Evolutionary conservation across 306 rosid genomes (phyloP), one percentile per base, ranked within the genome.

Genomic region (Corylus heterophylla): DNA sequence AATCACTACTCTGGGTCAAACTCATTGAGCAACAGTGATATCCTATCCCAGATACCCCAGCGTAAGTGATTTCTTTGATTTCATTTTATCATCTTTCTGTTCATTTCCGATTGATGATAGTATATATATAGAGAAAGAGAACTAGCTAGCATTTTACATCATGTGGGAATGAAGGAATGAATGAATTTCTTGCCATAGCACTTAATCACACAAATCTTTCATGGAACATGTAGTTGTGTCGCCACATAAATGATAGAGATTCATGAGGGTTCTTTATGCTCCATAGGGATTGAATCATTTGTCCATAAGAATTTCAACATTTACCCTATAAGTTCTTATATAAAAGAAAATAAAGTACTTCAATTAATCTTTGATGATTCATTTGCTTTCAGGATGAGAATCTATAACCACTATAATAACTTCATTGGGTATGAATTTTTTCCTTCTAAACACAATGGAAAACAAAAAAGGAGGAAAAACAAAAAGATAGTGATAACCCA

Each of bases 21-120:
- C 82, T 74, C 78, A 54, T 48, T 76, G 61, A 81, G 68, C 63
- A 83, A 73, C 78, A 74, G 78, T 52, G 63, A 50, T 63, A 76
- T 64, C 82, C 59, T 79, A 66, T 72, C 91, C 45, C 92, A 82
- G 81, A 82, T 18, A 79, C 76, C 83, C 78, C 71, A 70, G 5
- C 62, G 97, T 89, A 88, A 89, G 89, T 85, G 56, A 25, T 56
- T 66, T 76, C 75, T 48, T 45, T 8, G 64, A 42, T 75, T 74
- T 45, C 70, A 39, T 78, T 66, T 17, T 56, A 78, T 51, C 74
- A 25, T 58, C 59, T 75, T 9, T 39, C 7, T 62, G 9, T 7
- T 29, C 11, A 12, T 62, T 59, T 29, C 66, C 12, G 14, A 8
- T 27, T 59, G 66, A 59, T 25, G 35, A 59, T 59, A 58, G 64